Conservation (phyloP, 306 rosid genomes). For the Acacia confusa region DNA sequence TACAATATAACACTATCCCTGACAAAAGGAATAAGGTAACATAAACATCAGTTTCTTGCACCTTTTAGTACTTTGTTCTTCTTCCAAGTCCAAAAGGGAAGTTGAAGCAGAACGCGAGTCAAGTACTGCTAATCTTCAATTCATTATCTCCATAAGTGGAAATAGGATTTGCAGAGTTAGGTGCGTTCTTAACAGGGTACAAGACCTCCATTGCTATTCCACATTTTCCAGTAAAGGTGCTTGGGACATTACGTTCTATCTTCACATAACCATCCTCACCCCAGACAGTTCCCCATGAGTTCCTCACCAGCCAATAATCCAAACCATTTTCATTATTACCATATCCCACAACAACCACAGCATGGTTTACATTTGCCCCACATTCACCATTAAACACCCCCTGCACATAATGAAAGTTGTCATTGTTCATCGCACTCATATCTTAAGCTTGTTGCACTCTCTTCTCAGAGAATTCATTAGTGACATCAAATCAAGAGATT, state of each 20-base stretch:
- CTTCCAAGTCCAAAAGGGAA: not conserved
- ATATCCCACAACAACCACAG: constrained; percentile 86
- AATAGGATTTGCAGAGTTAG: constrained; percentile 28
- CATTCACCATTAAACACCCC: constrained; percentile 83
- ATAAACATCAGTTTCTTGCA: constrained; percentile 17
- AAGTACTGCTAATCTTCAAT: constrained; percentile 51
- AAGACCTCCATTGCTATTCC: constrained; percentile 81
- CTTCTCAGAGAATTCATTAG: not conserved
- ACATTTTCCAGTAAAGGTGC: constrained; percentile 56
- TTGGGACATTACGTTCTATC: constrained; percentile 57
- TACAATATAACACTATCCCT: not conserved
- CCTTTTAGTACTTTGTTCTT: constrained; percentile 1
- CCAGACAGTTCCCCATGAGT: constrained; percentile 91
- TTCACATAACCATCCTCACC: constrained; percentile 90
- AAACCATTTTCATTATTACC: constrained; percentile 71
- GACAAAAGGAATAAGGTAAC: not conserved
- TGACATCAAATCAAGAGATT: not conserved
- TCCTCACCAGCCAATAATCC: constrained; percentile 95
- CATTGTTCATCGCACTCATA: not conserved
- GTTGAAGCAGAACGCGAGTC: not conserved
- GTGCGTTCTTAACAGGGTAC: constrained; percentile 68
- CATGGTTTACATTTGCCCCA: constrained; percentile 72
- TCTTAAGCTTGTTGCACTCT: not conserved
- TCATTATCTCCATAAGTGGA: constrained; percentile 19
- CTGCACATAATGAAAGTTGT: constrained; percentile 33